Percentiles rank a stretch among this genome's conserved stretches.
phyloP scores from a whole-genome alignment of 2,329 filamentous ascomycete species.

The Diaporthe sp. region DNA sequence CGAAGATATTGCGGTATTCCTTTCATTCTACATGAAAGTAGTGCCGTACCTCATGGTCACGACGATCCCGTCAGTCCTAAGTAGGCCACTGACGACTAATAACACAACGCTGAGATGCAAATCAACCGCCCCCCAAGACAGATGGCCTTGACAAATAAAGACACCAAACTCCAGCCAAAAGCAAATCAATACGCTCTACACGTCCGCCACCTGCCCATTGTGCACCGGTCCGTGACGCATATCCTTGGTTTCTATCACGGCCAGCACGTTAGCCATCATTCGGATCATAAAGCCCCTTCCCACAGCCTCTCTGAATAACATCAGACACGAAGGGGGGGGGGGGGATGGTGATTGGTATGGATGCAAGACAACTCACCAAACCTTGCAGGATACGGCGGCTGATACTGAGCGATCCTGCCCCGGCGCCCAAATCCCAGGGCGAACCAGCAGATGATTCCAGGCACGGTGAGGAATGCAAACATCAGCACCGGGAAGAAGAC shows the following conservation, averaged over 20 bases:
- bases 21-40: neutral
- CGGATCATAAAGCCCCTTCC: neutral
- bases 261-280: neutral
- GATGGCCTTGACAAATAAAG: neutral
- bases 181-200: neutral
- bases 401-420: constrained; percentile 34
- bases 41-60: neutral
- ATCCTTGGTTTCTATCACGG: constrained; percentile 1
- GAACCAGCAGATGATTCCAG: constrained; percentile 33
- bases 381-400: constrained; percentile 29
- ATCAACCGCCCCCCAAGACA: neutral
- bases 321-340: neutral
- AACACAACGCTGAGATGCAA: neutral
- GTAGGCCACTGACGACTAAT: neutral
- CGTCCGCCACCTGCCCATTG: constrained; percentile 11
- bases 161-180: constrained; percentile 10
- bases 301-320: neutral
- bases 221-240: constrained; percentile 7
- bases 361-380: constrained; percentile 1
- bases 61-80: neutral
- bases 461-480: constrained; percentile 36
- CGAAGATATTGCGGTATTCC: neutral
- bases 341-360: neutral
- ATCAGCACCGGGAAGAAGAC: constrained; percentile 37
- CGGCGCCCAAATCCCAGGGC: constrained; percentile 21